Evolutionary conservation across 768 basidiomycete species (phyloP).

Genomic region (Lentinula sp.): DNA sequence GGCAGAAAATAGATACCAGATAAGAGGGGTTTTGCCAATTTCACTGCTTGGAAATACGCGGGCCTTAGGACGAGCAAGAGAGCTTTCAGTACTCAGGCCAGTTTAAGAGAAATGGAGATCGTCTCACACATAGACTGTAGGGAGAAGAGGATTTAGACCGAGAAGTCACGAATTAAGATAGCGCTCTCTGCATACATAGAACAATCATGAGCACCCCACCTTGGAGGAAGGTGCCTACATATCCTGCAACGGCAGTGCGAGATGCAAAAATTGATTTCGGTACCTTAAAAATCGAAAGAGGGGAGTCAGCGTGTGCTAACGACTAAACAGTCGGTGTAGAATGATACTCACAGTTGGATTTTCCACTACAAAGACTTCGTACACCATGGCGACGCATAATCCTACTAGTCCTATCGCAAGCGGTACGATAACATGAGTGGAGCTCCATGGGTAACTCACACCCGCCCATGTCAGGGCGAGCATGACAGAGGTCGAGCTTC

Average conservation of each 20-base stretch:
- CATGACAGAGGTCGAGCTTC: background rate
- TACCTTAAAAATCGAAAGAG: background rate
- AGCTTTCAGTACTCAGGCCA: background rate
- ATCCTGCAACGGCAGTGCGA: background rate
- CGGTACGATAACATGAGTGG: background rate
- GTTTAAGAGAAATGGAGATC: too few species aligned
- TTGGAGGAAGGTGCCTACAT: background rate
- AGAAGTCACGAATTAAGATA: background rate
- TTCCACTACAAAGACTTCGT: background rate
- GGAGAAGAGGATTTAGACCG: too few species aligned
- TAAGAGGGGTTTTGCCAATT: too few species aligned
- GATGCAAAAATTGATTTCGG: background rate
- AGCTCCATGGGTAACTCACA: constrained; percentile 5
- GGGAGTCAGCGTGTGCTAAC: too few species aligned
- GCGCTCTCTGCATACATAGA: background rate
- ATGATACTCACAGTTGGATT: background rate
- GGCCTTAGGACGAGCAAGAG: background rate
- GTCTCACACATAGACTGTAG: too few species aligned
- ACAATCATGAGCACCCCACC: background rate
- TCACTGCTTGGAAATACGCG: constrained; percentile 23
- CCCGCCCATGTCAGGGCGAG: constrained; percentile 7
- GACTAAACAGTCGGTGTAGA: too few species aligned
- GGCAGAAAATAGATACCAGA: too few species aligned
- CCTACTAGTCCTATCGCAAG: background rate
- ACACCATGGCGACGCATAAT: background rate